Base-by-base conservation (phyloP, 371 early-diverging fungal genomes). In the Mortierella sp. region DNA sequence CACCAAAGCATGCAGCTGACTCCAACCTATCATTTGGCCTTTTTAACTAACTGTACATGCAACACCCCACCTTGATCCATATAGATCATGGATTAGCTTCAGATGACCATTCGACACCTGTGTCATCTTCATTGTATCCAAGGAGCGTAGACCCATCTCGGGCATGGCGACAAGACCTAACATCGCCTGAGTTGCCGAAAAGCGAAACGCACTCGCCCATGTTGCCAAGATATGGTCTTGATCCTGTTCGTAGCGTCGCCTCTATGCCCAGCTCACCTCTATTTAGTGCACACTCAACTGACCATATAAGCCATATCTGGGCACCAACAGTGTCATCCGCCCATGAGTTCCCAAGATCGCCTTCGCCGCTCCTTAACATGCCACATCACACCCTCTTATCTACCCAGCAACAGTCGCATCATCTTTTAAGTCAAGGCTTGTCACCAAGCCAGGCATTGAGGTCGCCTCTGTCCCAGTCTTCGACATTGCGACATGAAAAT, bases 341-440 rank as follows among this genome's bases (percentile, higher is more conserved):
- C 6, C 67, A 88, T 79, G 95, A 95, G 72, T 95, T 93, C 67
- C 95, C 95, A 17, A 86, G 94, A 54, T 93, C 96, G 12, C 93
- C 94, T n/a, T 96, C 96, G 15, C 95, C 96, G 7, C 86, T 92
- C 6, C 90, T 90, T 72, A 90, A 90, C 32, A 83, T 88, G 65
- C 91, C 88, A 28, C 89, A 90, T 42, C 70, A 69, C 31, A 83
- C 82, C 61, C 83, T 74, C 29, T 55, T 75, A 13, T 74, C 80
- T 10, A 68, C 64, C 82, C 88, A 76, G 65, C 86, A 76, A 72
- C 88, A 77, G 65, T 82, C 72, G 61, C 76, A 66, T 31, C 83
- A 72, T 31, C 66, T 67, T 13, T 64, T 71, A 53, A 55, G 68
- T 28, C 75, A 67, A 59, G 83, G 71, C 28, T 60, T 68, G 12